phyloP scores from a whole-genome alignment of 2,329 filamentous ascomycete genomes.

The Gaeumannomyces tritici region DNA sequence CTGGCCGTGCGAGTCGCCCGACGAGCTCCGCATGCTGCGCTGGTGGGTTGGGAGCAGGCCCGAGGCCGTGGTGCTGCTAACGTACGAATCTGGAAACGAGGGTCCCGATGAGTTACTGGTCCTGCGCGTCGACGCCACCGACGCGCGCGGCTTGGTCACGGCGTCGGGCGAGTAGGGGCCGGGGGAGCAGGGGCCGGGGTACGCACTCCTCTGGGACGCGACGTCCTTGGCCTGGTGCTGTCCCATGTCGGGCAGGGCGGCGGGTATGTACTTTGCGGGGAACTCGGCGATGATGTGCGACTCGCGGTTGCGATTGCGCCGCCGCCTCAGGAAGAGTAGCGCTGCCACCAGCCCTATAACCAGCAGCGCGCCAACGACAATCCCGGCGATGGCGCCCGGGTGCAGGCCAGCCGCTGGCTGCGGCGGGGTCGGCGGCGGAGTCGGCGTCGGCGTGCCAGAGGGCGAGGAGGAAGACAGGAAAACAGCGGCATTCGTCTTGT shows the following conservation, averaged over 20 bases:
- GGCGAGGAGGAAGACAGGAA: background rate
- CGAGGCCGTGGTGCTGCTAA: background rate
- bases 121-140: background rate
- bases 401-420: background rate
- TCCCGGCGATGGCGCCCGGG: constrained; percentile 1
- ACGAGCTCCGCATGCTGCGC: background rate
- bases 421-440: background rate
- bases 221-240: background rate
- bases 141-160: background rate
- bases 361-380: background rate
- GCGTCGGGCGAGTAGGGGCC: background rate
- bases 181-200: too few species aligned
- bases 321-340: background rate
- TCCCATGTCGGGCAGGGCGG: constrained; percentile 4
- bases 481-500: background rate
- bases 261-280: background rate
- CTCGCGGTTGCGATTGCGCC: background rate
- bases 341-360: background rate
- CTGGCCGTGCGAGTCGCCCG: background rate
- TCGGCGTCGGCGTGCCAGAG: background rate
- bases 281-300: constrained; percentile 1
- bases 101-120: background rate
- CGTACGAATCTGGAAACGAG: background rate
- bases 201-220: background rate
- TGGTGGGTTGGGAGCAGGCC: background rate